Percentiles rank a stretch among this genome's conserved stretches.
These are phyloP conservation scores for Pseudonitzschia pungens DNA, from an alignment of 108 stramenopile genomes.

Conservation along the genomic window DNA sequence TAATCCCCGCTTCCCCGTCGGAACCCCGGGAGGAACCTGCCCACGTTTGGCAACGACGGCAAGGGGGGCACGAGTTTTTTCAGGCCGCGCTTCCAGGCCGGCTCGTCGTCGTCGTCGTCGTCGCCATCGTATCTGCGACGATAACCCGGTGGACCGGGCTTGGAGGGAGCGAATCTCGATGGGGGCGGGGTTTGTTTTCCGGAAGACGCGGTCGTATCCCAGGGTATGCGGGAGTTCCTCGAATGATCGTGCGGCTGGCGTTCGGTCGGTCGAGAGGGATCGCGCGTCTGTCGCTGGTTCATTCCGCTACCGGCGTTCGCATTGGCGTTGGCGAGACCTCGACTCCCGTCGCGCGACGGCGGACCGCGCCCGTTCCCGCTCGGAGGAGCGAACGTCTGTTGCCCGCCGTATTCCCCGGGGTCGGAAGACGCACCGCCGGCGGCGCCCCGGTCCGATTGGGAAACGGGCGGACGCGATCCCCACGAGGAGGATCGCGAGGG, in stretches of 20 bases:
- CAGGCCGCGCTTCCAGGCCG: constrained; percentile 9
- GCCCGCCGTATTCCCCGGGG: too few relatives aligned
- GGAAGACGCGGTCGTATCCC: constrained; percentile 26
- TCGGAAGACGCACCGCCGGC: too few relatives aligned
- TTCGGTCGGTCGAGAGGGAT: constrained; percentile 2
- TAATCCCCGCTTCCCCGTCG: constrained; percentile 12
- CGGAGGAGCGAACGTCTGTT: too few relatives aligned
- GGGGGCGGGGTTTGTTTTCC: not conserved
- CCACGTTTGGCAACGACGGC: constrained; percentile 11
- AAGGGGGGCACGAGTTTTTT: constrained; percentile 7
- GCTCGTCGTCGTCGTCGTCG: constrained; percentile 23
- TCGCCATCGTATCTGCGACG: constrained; percentile 20
- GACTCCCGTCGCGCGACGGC: too few relatives aligned
- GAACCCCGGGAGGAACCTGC: constrained; percentile 16
- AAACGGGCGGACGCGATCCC: too few relatives aligned
- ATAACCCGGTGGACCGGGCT: not conserved
- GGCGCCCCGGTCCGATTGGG: too few relatives aligned
- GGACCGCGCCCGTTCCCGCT: too few relatives aligned
- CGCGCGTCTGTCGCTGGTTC: not conserved
- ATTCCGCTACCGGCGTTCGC: too few relatives aligned
- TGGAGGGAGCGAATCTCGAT: not conserved
- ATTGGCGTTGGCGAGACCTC: too few relatives aligned
- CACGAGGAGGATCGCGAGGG: too few relatives aligned
- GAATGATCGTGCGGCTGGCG: constrained; percentile 8
- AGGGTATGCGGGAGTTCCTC: constrained; percentile 19